Percentiles rank a stretch among this genome's conserved stretches.
These are phyloP conservation scores for Coemansia nantahalensis DNA, from an alignment of 192 early-diverging fungal genomes.

Conservation along the genomic window DNA sequence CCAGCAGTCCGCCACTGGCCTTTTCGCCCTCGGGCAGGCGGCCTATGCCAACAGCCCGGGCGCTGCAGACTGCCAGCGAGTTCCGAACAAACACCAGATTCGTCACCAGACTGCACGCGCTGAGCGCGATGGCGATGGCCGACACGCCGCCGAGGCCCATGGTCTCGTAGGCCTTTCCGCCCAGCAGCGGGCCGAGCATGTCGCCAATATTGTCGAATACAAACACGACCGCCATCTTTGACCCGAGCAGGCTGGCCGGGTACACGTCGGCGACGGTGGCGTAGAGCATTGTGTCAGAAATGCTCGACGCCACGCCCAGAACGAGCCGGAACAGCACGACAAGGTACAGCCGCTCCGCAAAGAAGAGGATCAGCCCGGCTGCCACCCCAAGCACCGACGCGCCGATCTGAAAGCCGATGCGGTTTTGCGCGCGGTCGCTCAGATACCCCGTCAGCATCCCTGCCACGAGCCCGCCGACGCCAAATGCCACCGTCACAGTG, in stretches of 20 bases:
- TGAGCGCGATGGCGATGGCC: constrained; percentile 34
- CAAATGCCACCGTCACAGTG: constrained; percentile 43
- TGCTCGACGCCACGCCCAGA: constrained; percentile 40
- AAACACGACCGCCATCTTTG: constrained; percentile 45
- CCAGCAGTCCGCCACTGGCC: background rate
- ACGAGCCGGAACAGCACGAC: constrained; percentile 39
- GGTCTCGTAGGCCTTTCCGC: constrained; percentile 38
- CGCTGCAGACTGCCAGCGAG: constrained; percentile 35
- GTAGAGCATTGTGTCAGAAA: constrained; percentile 48
- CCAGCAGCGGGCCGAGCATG: constrained; percentile 44
- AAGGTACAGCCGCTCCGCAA: constrained; percentile 32
- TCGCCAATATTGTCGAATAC: constrained; percentile 51
- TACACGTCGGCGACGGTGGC: constrained; percentile 51
- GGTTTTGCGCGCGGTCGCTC: constrained; percentile 44
- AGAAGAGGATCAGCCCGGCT: constrained; percentile 29
- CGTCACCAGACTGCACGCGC: constrained; percentile 24
- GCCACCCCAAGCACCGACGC: constrained; percentile 35
- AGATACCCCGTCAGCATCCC: constrained; percentile 36
- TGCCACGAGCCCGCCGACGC: constrained; percentile 37
- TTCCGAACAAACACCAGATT: constrained; percentile 42
- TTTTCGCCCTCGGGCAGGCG: too few relatives aligned
- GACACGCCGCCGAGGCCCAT: constrained; percentile 49
- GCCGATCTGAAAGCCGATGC: constrained; percentile 20
- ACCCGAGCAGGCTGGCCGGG: constrained; percentile 40
- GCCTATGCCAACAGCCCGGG: background rate